These are phyloP conservation scores for Clarireedia paspali DNA, from an alignment of 2,329 filamentous ascomycete genomes.

Conservation along the genomic window DNA sequence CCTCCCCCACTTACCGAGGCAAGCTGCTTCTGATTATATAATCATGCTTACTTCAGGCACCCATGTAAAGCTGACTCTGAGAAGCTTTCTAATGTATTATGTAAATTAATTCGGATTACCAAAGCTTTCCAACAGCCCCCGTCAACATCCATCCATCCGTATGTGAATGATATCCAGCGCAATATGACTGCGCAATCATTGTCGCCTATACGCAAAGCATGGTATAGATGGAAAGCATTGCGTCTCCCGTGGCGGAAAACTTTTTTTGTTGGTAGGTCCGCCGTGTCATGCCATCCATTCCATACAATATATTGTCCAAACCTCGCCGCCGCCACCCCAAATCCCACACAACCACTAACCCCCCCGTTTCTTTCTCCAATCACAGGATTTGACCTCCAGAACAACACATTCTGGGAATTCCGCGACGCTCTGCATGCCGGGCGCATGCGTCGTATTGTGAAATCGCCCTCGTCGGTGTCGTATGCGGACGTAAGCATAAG, in stretches of 20 bases:
- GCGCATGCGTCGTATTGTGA: conserved; percentile 54
- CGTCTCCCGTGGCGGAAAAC: conserved; percentile 56
- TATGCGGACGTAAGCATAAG: conserved; percentile 47
- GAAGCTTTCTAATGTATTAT: not conserved
- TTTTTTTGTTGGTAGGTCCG: conserved; percentile 49
- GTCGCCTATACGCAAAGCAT: conserved; percentile 30
- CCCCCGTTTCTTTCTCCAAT: not conserved
- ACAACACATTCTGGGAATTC: conserved; percentile 66
- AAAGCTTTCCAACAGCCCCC: not conserved
- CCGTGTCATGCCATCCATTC: not conserved
- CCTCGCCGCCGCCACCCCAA: not conserved
- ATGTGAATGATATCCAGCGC: no score
- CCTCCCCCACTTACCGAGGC: no score
- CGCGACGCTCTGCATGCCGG: conserved; percentile 34
- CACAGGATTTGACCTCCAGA: conserved; percentile 54
- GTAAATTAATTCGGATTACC: not conserved
- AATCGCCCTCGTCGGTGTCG: conserved; percentile 48
- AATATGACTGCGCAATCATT: conserved; percentile 19
- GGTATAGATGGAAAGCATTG: conserved; percentile 56
- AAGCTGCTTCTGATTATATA: not conserved
- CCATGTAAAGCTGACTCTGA: not conserved
- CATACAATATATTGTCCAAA: not conserved
- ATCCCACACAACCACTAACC: not conserved
- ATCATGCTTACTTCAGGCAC: not conserved
- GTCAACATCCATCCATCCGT: not conserved